These are phyloP conservation scores for Alternaria longipes DNA, from an alignment of 2,329 filamentous ascomycete genomes.

Conservation along the genomic window DNA sequence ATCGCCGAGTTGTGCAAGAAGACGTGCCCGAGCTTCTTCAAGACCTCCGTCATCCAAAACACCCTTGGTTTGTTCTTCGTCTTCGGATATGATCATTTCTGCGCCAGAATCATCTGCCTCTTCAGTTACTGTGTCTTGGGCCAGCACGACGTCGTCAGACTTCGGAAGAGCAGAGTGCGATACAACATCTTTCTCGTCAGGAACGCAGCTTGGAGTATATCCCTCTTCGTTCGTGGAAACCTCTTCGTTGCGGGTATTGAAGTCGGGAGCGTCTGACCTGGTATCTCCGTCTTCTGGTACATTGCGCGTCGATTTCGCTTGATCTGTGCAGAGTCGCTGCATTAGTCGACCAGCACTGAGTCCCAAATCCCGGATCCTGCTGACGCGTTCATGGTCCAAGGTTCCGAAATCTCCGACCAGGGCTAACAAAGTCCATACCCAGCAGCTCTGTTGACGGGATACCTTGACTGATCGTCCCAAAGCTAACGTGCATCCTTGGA, in stretches of 20 bases:
- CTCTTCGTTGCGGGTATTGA: not conserved
- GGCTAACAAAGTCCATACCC: constrained; percentile 86
- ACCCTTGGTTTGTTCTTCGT: constrained; percentile 23
- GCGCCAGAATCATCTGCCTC: constrained; percentile 20
- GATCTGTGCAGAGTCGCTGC: constrained; percentile 38
- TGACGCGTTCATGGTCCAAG: constrained; percentile 78
- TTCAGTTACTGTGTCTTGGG: constrained; percentile 1
- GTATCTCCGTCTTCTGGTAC: not conserved
- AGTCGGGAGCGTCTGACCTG: not conserved
- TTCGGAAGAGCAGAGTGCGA: not conserved
- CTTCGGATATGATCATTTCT: constrained; percentile 35
- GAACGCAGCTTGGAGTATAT: not conserved
- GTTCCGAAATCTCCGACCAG: constrained; percentile 77
- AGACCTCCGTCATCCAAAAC: constrained; percentile 47
- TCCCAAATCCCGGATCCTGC: constrained; percentile 79
- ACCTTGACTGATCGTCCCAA: constrained; percentile 68
- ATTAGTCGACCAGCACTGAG: constrained; percentile 75
- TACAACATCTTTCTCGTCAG: constrained; percentile 1
- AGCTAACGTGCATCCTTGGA: constrained; percentile 70
- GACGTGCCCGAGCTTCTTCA: constrained; percentile 60
- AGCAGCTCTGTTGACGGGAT: constrained; percentile 74
- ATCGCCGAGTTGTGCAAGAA: constrained; percentile 55
- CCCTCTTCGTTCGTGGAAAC: not conserved
- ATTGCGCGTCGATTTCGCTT: not conserved
- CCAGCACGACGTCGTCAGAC: not conserved